Evolutionary conservation across 2,329 filamentous ascomycete species (phyloP).

Genomic region (Cordyceps cicadae): DNA sequence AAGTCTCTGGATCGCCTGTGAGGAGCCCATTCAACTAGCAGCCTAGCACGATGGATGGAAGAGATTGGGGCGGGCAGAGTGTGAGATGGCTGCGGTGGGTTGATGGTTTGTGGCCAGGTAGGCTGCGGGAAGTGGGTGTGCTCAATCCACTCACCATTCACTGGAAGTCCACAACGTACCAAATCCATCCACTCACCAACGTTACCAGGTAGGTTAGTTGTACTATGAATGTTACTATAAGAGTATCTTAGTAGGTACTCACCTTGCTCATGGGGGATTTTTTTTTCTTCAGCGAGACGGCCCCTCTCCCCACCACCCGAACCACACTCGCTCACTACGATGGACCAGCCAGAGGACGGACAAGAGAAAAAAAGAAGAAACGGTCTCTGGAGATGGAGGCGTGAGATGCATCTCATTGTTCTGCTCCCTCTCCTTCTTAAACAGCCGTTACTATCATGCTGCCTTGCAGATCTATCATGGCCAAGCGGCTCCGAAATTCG

Average conservation of each 20-base stretch:
- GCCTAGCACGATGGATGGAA: constrained; percentile 4
- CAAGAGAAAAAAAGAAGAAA: background rate
- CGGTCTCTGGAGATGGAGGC: background rate
- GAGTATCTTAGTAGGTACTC: no score
- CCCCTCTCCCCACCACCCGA: background rate
- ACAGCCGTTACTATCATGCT: background rate
- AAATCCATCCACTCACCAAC: background rate
- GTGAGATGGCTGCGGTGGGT: constrained; percentile 1
- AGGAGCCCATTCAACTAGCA: background rate
- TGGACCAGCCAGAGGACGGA: background rate
- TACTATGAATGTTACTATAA: no score
- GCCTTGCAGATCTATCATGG: background rate
- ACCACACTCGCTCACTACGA: background rate
- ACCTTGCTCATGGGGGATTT: background rate
- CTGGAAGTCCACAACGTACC: no score
- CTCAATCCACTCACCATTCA: background rate
- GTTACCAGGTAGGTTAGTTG: no score
- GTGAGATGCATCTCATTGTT: background rate
- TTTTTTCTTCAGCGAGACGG: background rate
- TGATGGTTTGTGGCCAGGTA: background rate
- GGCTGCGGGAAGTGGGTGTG: background rate
- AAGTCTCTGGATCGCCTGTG: constrained; percentile 6
- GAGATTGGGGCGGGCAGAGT: background rate
- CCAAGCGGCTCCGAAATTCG: background rate
- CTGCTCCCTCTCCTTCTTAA: background rate